A percentile compares a stretch with the other conserved stretches of the same genome.
phyloP scores from a whole-genome alignment of 257 asterid genomes.

The Craterostigma plantagineum region DNA sequence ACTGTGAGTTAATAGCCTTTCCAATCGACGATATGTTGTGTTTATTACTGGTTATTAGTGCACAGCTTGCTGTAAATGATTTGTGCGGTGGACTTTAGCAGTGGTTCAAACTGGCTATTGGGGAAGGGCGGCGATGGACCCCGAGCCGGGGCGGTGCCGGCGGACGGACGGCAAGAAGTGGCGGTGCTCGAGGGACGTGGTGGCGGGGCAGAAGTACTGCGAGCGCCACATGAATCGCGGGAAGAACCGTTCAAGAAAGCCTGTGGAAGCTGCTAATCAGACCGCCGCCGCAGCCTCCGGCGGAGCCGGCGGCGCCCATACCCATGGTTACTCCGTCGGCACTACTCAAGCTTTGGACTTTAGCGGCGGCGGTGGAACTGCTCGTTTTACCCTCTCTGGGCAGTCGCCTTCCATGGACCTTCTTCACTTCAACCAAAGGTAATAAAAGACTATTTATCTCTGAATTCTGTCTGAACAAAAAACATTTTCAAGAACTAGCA shows the following conservation, averaged over 20 bases:
- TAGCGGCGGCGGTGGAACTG: conserved; percentile 7
- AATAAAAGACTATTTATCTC: too few species aligned
- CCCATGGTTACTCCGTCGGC: conserved; percentile 2
- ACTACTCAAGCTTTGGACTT: conserved; percentile 7
- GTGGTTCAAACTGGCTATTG: conserved; percentile 65
- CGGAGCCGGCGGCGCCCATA: conserved; percentile 9
- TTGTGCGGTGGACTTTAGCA: conserved; percentile 2
- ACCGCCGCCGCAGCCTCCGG: conserved; percentile 3
- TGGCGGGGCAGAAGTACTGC: conserved; percentile 51
- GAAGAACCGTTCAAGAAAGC: conserved; percentile 80
- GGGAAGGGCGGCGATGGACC: conserved; percentile 63
- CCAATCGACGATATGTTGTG: too few species aligned
- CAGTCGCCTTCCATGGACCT: conserved; percentile 30
- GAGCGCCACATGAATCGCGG: conserved; percentile 73
- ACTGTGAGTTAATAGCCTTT: too few species aligned
- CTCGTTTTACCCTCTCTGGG: conserved; percentile 27
- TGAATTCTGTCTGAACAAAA: too few species aligned
- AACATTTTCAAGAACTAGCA: too few species aligned
- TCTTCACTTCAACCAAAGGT: conserved; percentile 46
- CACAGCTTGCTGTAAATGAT: too few species aligned
- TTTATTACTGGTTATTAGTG: too few species aligned
- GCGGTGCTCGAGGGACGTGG: conserved; percentile 63
- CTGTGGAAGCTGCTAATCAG: conserved; percentile 68
- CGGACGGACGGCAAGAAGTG: conserved; percentile 68
- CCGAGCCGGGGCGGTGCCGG: conserved; percentile 61